These are phyloP conservation scores for Apiospora arundinis DNA, from an alignment of 2,329 filamentous ascomycete genomes.

Conservation along the genomic window DNA sequence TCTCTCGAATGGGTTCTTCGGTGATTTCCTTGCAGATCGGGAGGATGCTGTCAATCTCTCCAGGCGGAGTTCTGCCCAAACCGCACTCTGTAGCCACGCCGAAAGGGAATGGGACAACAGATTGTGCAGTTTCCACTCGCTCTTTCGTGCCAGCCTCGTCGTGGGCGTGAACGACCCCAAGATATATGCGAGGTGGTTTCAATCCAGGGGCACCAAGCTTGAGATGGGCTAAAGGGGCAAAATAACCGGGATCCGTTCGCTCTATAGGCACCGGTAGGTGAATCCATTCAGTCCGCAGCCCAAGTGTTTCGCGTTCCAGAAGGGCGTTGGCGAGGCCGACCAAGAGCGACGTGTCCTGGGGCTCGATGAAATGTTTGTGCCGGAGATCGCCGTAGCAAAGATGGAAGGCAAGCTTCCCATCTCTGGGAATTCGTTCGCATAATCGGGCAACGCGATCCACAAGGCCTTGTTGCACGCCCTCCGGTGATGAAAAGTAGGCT, in stretches of 20 bases:
- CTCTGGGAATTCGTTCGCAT: constrained; percentile 29
- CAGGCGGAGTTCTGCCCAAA: constrained; percentile 33
- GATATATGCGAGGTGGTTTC: constrained; percentile 30
- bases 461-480: constrained; percentile 31
- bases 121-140: constrained; percentile 33
- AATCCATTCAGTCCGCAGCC: constrained; percentile 33
- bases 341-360: constrained; percentile 20
- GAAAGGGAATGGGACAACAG: constrained; percentile 32
- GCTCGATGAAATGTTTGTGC: constrained; percentile 34
- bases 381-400: constrained; percentile 34
- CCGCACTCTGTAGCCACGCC: constrained; percentile 36
- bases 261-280: constrained; percentile 35
- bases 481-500: constrained; percentile 30
- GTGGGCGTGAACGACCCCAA: constrained; percentile 34
- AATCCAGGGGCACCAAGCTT: constrained; percentile 28
- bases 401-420: constrained; percentile 34
- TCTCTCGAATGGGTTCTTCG: constrained; percentile 15
- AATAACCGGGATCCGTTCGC: constrained; percentile 33
- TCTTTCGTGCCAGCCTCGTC: constrained; percentile 33
- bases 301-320: constrained; percentile 29
- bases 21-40: constrained; percentile 33
- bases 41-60: constrained; percentile 34
- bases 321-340: constrained; percentile 33
- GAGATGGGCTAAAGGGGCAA: constrained; percentile 30
- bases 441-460: constrained; percentile 32